Evolutionary conservation across 2,329 filamentous ascomycete species (phyloP), one percentile per base, ranked within the genome.

Genomic region (Aspergillus sp.): DNA sequence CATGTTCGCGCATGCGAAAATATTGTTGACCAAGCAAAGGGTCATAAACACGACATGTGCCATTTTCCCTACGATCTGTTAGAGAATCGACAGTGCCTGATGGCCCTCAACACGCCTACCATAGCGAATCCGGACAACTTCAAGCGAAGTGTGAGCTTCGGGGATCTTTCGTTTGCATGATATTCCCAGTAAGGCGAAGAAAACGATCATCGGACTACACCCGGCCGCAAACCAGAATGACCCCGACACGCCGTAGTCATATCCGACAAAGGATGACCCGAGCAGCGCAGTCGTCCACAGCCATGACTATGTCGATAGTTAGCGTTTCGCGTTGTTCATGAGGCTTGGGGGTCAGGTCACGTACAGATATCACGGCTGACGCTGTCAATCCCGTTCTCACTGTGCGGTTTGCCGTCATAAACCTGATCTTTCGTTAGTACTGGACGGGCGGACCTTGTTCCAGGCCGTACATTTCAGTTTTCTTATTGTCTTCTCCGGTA

Each of bases 191-290:
- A 84, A 62, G 0, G 83, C 77, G 52, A 85, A 84, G 67, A 85
- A 83, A 0, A 83, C 80, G 49, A 85, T 85, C 80, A 84, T 84
- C 0, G 82, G 80, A 10, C 79, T 82, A 53, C 81, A 83, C 1
- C 83, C 84, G 50, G 82, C 82, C 2, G 82, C 82, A 59, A 82
- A 86, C 83, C 83, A 86, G 56, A 86, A 85, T 0, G 83, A 83
- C 0, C 82, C 82, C 1, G 82, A 80, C 1, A 85, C 73, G 0
- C 84, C 84, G 64, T 83, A 84, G 53, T 78, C 77, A 62, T 85
- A 85, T 0, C 82, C 82, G 0, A 84, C 81, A 2, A 83, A 73
- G 0, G 77, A 77, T 10, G 80, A 80, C 0, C 81, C 81, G 0
- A 85, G 71, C 63, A 84, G 77, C 0, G 82, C 81, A 0, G 82